phyloP scores from a whole-genome alignment of 371 early-diverging fungal genomes.

The Mucor piriformis region DNA sequence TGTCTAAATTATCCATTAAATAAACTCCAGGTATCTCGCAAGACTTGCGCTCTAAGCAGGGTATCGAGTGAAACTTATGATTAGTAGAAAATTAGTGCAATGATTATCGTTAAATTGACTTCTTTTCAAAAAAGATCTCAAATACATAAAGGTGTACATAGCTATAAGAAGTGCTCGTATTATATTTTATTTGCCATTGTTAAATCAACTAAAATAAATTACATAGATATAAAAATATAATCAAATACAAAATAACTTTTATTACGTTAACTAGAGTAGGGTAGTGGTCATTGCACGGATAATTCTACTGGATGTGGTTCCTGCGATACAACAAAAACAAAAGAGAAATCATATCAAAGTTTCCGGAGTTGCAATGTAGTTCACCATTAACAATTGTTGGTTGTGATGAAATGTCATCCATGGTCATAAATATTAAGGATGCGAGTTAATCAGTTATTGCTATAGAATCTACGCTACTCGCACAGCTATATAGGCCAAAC shows the following conservation, averaged over 20 bases:
- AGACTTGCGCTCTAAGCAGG: neutral
- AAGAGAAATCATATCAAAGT: slow-evolving; percentile 21
- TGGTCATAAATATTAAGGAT: slow-evolving; percentile 13
- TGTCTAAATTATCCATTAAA: too few relatives aligned
- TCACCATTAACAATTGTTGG: slow-evolving; percentile 21
- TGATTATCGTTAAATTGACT: neutral
- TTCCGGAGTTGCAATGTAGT: slow-evolving; percentile 17
- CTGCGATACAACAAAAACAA: slow-evolving; percentile 13
- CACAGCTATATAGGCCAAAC: slow-evolving; percentile 19
- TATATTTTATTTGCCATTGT: neutral
- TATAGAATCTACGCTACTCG: slow-evolving; percentile 14
- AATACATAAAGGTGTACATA: neutral
- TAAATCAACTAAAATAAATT: neutral
- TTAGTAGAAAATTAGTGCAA: neutral
- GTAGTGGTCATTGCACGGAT: slow-evolving; percentile 13
- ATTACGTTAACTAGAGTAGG: slow-evolving; percentile 12
- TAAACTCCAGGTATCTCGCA: neutral
- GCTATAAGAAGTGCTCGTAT: neutral
- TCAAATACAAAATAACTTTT: slow-evolving; percentile 10
- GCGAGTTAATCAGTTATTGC: slow-evolving; percentile 16
- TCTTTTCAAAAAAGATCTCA: neutral
- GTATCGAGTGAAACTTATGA: neutral
- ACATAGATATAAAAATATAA: slow-evolving; percentile 6
- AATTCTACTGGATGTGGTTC: slow-evolving; percentile 12
- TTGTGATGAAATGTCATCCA: slow-evolving; percentile 18